A percentile compares a stretch with the other conserved stretches of the same genome.
Evolutionary conservation across 2,329 filamentous ascomycete genomes (phyloP).

Genomic region (Penicillium sp.): DNA sequence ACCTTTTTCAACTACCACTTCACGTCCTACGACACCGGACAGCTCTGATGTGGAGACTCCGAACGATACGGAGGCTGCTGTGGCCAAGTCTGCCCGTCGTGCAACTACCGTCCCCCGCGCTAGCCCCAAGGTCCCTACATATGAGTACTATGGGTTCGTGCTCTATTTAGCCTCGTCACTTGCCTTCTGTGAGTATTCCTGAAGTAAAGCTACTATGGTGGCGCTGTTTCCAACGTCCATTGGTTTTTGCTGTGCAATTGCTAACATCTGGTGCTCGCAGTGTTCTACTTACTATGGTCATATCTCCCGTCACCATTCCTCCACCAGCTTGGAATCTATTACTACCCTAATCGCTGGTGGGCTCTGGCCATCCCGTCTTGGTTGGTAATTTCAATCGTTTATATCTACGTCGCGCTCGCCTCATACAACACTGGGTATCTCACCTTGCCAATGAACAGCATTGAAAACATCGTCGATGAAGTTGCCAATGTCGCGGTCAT

Average conservation of each 20-base stretch:
- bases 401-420: constrained; percentile 91
- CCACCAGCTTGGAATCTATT: constrained; percentile 89
- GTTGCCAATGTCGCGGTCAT: constrained; percentile 82
- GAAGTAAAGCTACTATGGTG: not conserved
- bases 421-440: constrained; percentile 87
- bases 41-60: constrained; percentile 79
- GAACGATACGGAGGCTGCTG: constrained; percentile 60
- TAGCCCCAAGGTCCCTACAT: constrained; percentile 92
- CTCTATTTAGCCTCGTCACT: constrained; percentile 87
- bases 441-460: constrained; percentile 73
- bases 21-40: constrained; percentile 89
- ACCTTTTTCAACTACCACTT: constrained; percentile 65
- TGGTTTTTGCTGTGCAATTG: not conserved
- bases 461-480: constrained; percentile 91
- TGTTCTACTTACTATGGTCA: constrained; percentile 74
- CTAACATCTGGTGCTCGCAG: constrained; percentile 22
- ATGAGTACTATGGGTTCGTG: constrained; percentile 99
- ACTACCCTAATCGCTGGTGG: constrained; percentile 99
- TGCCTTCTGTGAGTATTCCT: constrained; percentile 64
- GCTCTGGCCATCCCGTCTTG: constrained; percentile 87
- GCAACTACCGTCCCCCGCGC: constrained; percentile 74
- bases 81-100: constrained; percentile 60
- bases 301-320: constrained; percentile 91
- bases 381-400: constrained; percentile 82
- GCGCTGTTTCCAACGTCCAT: not conserved